phyloP scores from a whole-genome alignment of 2,329 filamentous ascomycete species.

The Colletotrichum tabaci region DNA sequence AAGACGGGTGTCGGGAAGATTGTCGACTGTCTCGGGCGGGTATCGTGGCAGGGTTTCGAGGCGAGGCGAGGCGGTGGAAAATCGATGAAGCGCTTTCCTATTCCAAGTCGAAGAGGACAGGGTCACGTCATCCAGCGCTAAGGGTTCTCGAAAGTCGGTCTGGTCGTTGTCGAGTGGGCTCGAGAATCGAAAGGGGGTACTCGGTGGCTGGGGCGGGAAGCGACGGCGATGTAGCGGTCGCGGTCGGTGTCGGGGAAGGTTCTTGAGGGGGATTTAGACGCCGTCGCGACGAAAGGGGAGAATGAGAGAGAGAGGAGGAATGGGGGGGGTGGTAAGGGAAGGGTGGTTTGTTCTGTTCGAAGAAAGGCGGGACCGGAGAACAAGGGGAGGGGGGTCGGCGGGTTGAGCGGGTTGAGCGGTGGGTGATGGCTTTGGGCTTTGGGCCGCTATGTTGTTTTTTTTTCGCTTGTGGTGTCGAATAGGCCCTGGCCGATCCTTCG shows the following conservation, averaged over 20 bases:
- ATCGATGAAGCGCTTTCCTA: slow-evolving; percentile 32
- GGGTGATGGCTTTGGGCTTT: slow-evolving; percentile 5
- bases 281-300: slow-evolving; percentile 31
- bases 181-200: background rate
- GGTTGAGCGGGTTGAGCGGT: background rate
- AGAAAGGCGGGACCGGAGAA: too few relatives aligned
- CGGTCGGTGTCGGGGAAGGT: slow-evolving; percentile 21
- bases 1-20: slow-evolving; percentile 8
- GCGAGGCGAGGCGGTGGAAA: background rate
- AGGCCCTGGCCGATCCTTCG: slow-evolving; percentile 11
- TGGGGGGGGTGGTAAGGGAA: background rate
- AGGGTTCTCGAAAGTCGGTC: slow-evolving; percentile 29
- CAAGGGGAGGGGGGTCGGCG: background rate
- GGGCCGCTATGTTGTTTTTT: background rate
- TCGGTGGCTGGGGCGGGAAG: slow-evolving; percentile 28
- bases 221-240: slow-evolving; percentile 34
- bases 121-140: slow-evolving; percentile 38
- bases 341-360: too few relatives aligned
- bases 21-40: slow-evolving; percentile 8
- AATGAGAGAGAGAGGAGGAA: background rate
- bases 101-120: slow-evolving; percentile 23
- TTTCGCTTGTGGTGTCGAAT: slow-evolving; percentile 10
- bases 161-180: slow-evolving; percentile 28
- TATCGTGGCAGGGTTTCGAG: slow-evolving; percentile 19
- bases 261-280: slow-evolving; percentile 19